Base-by-base conservation (phyloP, 192 early-diverging fungal genomes). In the Mortierella alpina region DNA sequence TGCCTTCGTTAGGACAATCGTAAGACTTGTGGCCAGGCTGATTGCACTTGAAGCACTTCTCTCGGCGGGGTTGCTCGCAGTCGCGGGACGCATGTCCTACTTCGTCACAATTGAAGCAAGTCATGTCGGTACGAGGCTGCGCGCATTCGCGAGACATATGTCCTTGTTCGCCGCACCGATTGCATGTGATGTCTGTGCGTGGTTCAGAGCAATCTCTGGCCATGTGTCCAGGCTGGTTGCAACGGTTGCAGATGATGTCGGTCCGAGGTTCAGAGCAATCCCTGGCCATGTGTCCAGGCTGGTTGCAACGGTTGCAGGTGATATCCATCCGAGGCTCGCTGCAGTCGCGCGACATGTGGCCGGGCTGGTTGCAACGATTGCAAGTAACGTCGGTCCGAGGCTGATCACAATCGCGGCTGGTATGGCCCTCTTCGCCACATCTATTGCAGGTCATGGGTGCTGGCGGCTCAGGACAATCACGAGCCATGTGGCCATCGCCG, bases 1-100 rank as follows among this genome's bases (percentile, higher is more conserved):
- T 47, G 12, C 17, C 17, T n/a, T 75, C 48, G 18, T 68, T 74
- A 11, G 83, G 52, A 76, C 88, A 90, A 1, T 85, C 79, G 44
- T 20, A 68, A 49, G 73, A 71, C 48, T 59, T 70, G 63, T 90
- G 89, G 46, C 87, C 89, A 15, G 40, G 5, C 63, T 83, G 54
- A 65, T 76, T 69, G 65, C 89, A 90, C 75, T 82, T 84, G 80
- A 71, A 87, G 77, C 89, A 90, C 40, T 18, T 45, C 40, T 71
- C 59, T 7, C 52, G 46, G 17, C 66, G 71, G 20, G 39, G 40
- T 68, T 77, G 58, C 8, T 9, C 15, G 68, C 86, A 88, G 58
- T 86, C 82, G 42, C 79, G 64, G 20, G 76, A 56, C 45, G 65
- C 70, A 44, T 90, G 88, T 31, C 87, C 89, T 50, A 52, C 40